phyloP scores from a whole-genome alignment of 352 stramenopile species.

The Hyaloperonospora arabidopsidis region DNA sequence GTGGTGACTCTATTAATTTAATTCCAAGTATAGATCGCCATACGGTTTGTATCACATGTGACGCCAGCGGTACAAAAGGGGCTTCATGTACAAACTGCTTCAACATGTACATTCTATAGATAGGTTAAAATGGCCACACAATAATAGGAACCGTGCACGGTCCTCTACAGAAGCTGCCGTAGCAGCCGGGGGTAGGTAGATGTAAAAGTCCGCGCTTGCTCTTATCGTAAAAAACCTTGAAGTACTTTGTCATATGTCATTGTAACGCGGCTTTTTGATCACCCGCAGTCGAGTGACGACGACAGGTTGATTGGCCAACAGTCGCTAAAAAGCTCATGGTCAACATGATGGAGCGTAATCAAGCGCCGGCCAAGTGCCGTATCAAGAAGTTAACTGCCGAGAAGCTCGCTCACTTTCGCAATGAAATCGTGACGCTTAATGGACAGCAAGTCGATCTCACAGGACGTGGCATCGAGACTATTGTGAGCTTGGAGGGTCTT shows the following conservation, averaged over 20 bases:
- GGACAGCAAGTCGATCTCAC: constrained; percentile 58
- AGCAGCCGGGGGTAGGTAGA: neutral
- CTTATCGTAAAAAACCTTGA: constrained; percentile 1
- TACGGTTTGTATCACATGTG: too few relatives aligned
- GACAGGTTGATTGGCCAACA: neutral
- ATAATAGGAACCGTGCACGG: too few relatives aligned
- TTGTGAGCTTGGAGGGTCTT: constrained; percentile 65
- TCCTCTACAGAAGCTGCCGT: too few relatives aligned
- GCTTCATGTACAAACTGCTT: too few relatives aligned
- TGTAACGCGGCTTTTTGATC: neutral
- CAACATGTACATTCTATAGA: too few relatives aligned
- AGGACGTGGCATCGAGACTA: constrained; percentile 65
- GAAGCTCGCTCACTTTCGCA: constrained; percentile 51
- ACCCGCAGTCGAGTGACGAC: constrained; percentile 5
- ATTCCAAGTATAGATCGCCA: too few relatives aligned
- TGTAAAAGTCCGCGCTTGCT: neutral
- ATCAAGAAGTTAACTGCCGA: constrained; percentile 87
- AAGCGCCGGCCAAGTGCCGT: too few relatives aligned
- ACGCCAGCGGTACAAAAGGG: too few relatives aligned
- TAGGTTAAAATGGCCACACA: too few relatives aligned
- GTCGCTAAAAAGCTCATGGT: constrained; percentile 6
- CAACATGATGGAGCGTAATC: constrained; percentile 3
- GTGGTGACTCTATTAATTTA: too few relatives aligned
- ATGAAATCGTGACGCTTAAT: constrained; percentile 41
- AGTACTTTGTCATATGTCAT: constrained; percentile 9